Evolutionary conservation across 345 rosid genomes (phyloP), one percentile per base, ranked within the genome.

Genomic region (Eucalyptus urophylla): DNA sequence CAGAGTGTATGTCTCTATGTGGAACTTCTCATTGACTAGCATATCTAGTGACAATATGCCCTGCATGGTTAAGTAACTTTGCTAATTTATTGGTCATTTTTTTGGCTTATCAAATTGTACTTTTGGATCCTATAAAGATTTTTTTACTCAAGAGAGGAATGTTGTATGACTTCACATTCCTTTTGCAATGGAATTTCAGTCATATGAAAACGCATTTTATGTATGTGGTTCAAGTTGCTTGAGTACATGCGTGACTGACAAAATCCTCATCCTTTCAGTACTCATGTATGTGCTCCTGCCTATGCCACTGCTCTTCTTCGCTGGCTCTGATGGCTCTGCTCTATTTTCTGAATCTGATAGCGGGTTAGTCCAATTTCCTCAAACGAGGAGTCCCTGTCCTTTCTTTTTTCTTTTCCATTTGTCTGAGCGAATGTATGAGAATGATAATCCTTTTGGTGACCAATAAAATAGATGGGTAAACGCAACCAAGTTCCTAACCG

Each of bases 261-360:
- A n/a, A 33, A 86, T 86, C 29, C 85, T 40, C 47, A 40, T 86
- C 14, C 45, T 86, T 40, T 92, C 96, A 98, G 99, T 96, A 22
- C 92, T 98, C 80, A 96, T 95, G 98, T 98, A 97, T 80, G 99
- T 96, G 93, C 93, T 96, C 58, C 97, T 98, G 91, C 99, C 99
- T 1, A 93, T 98, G 99, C 99, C 99, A 17, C 91, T 98, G 89
- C 89, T 98, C 91, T 97, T 98, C 94, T 96, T 97, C 21, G 94
- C 92, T 33, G 96, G 99, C 49, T 96, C 99, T n/a, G 94, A 95
- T 83, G 86, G 95, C 87, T 92, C 96, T 51, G 90, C 97, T 89
- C 91, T 97, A 11, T 91, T 91, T 50, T 86, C 92, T 86, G 99
- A 95, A 90, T 97, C 99, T 80, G 93, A 93, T 87, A 96, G 87